Evolutionary conservation across 176 grass and related monocot species (phyloP).

Genomic region (Aegilops speltoides): DNA sequence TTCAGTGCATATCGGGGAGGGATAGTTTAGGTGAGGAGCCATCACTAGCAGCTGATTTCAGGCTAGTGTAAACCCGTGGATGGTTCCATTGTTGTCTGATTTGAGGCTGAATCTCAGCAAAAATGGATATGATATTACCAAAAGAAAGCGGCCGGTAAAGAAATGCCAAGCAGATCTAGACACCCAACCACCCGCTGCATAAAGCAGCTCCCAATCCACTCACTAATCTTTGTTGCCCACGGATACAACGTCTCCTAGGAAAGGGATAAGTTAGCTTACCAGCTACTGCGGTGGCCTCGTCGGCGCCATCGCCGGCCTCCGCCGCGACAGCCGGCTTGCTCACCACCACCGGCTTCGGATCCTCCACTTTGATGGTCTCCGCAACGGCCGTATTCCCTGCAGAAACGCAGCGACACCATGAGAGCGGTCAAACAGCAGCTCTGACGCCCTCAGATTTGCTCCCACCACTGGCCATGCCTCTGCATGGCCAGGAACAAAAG

Average conservation of each 20-base stretch:
- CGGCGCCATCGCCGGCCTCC: slow-evolving; percentile 5
- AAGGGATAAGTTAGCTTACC: neutral
- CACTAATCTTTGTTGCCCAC: neutral
- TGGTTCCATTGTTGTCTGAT: slow-evolving; percentile 3
- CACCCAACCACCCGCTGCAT: neutral
- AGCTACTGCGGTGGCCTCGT: neutral
- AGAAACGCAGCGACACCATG: slow-evolving; percentile 15
- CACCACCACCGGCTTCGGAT: neutral
- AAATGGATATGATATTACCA: neutral
- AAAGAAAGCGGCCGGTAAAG: neutral
- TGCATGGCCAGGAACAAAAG: no score
- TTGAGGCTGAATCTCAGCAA: slow-evolving; percentile 1
- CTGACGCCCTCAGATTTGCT: neutral
- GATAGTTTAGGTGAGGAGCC: neutral
- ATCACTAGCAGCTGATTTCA: neutral
- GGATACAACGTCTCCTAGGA: no score
- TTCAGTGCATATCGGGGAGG: neutral
- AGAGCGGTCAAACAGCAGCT: neutral
- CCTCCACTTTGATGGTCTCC: slow-evolving; percentile 41
- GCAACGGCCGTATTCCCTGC: slow-evolving; percentile 13
- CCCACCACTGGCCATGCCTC: neutral
- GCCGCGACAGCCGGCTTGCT: neutral
- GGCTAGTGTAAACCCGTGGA: neutral
- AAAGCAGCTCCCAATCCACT: slow-evolving; percentile 20
- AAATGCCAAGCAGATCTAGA: slow-evolving; percentile 42